These are phyloP conservation scores for Tremella yokohamensis DNA, from an alignment of 768 basidiomycete species.

Conservation along the genomic window DNA sequence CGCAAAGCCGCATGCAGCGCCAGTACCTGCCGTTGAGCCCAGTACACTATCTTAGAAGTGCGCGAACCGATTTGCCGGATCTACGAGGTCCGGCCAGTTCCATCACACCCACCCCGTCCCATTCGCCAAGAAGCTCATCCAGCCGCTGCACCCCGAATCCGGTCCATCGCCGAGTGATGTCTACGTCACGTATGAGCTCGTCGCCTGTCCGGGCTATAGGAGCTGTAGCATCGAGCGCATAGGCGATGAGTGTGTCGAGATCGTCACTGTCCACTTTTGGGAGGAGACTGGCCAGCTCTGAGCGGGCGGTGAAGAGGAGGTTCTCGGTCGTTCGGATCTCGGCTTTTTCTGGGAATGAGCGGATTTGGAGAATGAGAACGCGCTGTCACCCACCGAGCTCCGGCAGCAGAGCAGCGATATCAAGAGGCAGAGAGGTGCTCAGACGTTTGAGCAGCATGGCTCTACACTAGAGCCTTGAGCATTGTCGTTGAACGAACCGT, in stretches of 20 bases:
- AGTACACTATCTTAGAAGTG: not conserved
- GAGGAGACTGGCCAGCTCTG: conserved; percentile 18
- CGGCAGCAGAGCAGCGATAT: conserved; percentile 25
- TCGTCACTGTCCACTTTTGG: conserved; percentile 13
- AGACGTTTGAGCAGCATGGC: conserved; percentile 42
- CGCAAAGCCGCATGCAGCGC: conserved; percentile 37
- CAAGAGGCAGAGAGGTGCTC: conserved; percentile 11
- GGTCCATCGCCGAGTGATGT: conserved; percentile 16
- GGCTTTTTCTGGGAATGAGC: conserved; percentile 22
- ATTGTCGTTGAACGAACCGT: not conserved
- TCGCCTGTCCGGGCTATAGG: conserved; percentile 9
- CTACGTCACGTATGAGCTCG: not conserved
- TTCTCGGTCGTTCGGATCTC: conserved; percentile 41
- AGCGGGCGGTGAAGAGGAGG: conserved; percentile 29
- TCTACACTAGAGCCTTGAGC: not conserved
- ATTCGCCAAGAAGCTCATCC: conserved; percentile 30
- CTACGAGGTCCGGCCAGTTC: conserved; percentile 37
- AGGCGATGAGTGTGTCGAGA: conserved; percentile 23
- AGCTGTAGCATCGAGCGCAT: conserved; percentile 19
- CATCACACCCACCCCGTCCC: conserved; percentile 33
- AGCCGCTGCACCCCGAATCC: conserved; percentile 31
- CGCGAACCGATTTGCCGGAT: conserved; percentile 41
- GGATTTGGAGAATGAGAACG: not conserved
- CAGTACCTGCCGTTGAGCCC: conserved; percentile 32
- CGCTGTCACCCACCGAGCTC: conserved; percentile 24